Base-by-base conservation (phyloP, 2,329 filamentous ascomycete species). In the Dothistroma septosporum region DNA sequence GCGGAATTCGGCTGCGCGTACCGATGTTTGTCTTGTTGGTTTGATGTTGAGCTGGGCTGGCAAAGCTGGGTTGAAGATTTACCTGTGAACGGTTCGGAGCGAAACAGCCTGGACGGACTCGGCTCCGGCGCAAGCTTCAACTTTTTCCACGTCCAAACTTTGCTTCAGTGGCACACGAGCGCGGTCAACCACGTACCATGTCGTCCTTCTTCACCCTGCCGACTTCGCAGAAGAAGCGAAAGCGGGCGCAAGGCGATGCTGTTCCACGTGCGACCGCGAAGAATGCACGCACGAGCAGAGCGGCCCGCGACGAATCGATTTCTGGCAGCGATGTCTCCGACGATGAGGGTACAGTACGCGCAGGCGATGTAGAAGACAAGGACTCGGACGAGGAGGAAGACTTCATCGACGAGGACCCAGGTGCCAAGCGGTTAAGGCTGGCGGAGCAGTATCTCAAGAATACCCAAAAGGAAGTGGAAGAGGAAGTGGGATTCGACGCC, bases 141-240 rank as follows among this genome's bases (percentile, higher is more conserved):
- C 41, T 44, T 44, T 44, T 44, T 44, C 35, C 9, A 11, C 14
- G n/a, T 44, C n/a, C 41, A 19, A n/a, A 44, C 8, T 44, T 44
- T n/a, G 28, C 24, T 53, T 35, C 50, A 16, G 50, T 21, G 50
- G 50, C 50, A 53, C 50, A 53, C 16, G 28, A 50, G 47, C 31
- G 47, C 31, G 5, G 19, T 16, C 19, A 60, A 35, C 60, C 56
- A 19, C 49, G 32, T 32, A 35, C 57, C 47, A 95, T 96, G 92
- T 96, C 93, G 72, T 96, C 92, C 44, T 99, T 97, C 78, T 99
- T 99, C 78, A 96, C 92, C 55, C 81, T 88, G 44, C 92, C 94
- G 6, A 89, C 89, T 46, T 88, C 89, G 55, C 89, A 93, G 73
- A 91, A 90, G 79, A 97, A 97, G 83, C 84, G 94, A 70, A 97